Base-by-base conservation (phyloP, 345 rosid genomes). In the Populus alba region DNA sequence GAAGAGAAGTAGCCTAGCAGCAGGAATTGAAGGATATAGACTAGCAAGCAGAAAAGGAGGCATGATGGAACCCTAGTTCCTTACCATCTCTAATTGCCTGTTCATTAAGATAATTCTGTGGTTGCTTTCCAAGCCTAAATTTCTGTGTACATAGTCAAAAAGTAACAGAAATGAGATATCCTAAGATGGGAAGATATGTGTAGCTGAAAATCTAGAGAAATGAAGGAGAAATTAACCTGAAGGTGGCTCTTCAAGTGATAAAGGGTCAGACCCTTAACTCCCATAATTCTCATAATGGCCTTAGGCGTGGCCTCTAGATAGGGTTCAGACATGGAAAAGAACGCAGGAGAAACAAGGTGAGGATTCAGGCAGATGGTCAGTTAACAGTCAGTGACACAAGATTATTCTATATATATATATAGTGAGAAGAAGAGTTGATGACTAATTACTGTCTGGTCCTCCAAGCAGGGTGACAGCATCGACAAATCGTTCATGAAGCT, bases 201-300 rank as follows among this genome's bases (percentile, higher is more conserved):
- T 2, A 11, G 73, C 74, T 61, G 53, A 16, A 16, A 47, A 47
- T 22, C 31, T 22, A 43, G 41, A 55, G 49, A 75, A 53, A 47
- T 35, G 33, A 18, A 75, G 68, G 70, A 53, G 74, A 35, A 69
- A 72, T 84, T 83, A 80, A 94, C 97, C 97, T 94, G 98, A 81
- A 94, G 98, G 82, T 94, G 98, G 82, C 98, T 94, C 89, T 94
- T 94, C 80, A 94, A 91, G 82, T 92, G 98, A 83, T 92, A 94
- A 83, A 94, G 98, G 61, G 98, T 94, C 77, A 94, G 97, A 39
- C 98, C 98, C 91, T 94, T 94, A 80, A 94, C 98, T 76, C 96
- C 96, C 98, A 94, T 94, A 71, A 90, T 95, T 78, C 97, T 92
- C 98, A 91, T 91, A 81, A 94, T 94, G n/a, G 97, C 90, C 89